Evolutionary conservation across 2,329 filamentous ascomycete genomes (phyloP), one percentile per base, ranked within the genome.

Genomic region (Tolypocladium ophioglossoides): DNA sequence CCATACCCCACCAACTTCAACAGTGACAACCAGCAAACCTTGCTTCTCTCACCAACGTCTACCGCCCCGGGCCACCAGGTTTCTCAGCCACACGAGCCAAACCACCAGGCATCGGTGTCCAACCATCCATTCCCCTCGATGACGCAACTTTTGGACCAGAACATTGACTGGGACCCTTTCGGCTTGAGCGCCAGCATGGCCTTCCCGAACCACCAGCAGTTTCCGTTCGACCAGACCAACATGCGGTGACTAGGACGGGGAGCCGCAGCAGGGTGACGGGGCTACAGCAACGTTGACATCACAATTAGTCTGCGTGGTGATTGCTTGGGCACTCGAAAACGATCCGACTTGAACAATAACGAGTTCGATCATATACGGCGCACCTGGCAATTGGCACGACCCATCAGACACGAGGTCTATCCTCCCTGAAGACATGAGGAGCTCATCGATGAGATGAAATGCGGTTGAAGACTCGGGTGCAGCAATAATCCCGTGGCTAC

Each of bases 151-250:
- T 68, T 83, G 44, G 91, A 96, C 64, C 87, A 91, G 20, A 89
- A 91, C 72, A 76, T 95, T 50, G 91, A 96, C 67, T 89, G 91
- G 70, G 91, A 96, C 70, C 92, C 92, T 0, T 97, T 96, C 64
- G 91, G 91, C 14, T 77, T 96, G 52, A 92, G 88, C 56, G 91
- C 91, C 38, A 95, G 89, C 72, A 96, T 96, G 92, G 89, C 92
- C 60, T 96, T 96, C 64, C 91, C 91, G 12, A 88, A 86, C 2
- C 87, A 89, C 2, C 87, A 89, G 54, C 86, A 87, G 50, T 94
- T 91, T 70, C 82, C 84, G 52, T 90, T 89, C 66, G 83, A 86
- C 58, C 82, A 80, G 51, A 75, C 78, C 66, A 81, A 79, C 61
- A 78, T 75, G 68, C 66, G 72, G 58, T 75, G 70, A 66, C 18